Conservation (phyloP, 2,329 filamentous ascomycete genomes). For the Westerdykella aurantiaca region DNA sequence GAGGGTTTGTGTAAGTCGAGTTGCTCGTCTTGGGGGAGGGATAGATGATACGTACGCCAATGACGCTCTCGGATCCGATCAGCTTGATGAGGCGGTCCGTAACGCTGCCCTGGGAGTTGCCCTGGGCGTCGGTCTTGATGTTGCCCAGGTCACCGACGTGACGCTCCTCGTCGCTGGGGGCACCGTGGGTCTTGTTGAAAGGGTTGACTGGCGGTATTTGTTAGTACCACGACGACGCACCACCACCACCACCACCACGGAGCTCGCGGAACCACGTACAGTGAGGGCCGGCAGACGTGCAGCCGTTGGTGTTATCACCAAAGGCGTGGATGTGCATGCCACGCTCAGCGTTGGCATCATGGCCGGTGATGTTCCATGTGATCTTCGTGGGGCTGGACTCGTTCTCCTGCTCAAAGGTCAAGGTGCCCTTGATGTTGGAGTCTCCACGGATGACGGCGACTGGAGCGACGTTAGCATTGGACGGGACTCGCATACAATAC, state of each 20-base stretch:
- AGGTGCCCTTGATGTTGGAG: slow-evolving; percentile 88
- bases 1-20: slow-evolving; percentile 11
- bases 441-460: slow-evolving; percentile 97
- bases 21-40: not conserved
- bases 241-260: not conserved
- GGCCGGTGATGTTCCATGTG: slow-evolving; percentile 84
- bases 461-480: slow-evolving; percentile 36
- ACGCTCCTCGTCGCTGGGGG: slow-evolving; percentile 72
- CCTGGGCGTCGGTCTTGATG: slow-evolving; percentile 89
- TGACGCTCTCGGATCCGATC: slow-evolving; percentile 89
- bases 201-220: slow-evolving; percentile 71
- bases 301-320: slow-evolving; percentile 99
- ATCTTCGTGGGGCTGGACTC: slow-evolving; percentile 80
- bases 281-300: slow-evolving; percentile 96
- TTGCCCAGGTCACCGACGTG: slow-evolving; percentile 98
- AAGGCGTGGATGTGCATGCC: slow-evolving; percentile 99
- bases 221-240: slow-evolving; percentile 7
- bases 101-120: slow-evolving; percentile 76
- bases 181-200: slow-evolving; percentile 84
- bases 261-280: slow-evolving; percentile 55
- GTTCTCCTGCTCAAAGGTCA: slow-evolving; percentile 87
- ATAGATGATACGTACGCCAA: slow-evolving; percentile 60
- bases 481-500: slow-evolving; percentile 8
- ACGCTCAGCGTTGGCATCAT: slow-evolving; percentile 93
- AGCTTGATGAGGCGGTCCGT: slow-evolving; percentile 85